Evolutionary conservation across 2,329 filamentous ascomycete species (phyloP).

Genomic region (Teratosphaeriaceae sp.): DNA sequence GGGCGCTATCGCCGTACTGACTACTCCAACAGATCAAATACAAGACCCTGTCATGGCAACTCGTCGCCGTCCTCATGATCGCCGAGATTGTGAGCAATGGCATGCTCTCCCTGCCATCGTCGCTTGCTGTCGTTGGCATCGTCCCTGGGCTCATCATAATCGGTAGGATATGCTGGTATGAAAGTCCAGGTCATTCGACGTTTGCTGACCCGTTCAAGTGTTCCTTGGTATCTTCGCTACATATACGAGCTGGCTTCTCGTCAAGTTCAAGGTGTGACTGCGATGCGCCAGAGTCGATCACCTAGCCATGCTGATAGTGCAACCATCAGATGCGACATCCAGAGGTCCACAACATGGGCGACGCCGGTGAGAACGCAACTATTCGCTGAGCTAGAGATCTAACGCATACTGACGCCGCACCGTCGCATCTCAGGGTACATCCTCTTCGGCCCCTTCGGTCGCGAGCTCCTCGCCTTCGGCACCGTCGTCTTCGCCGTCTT

Average conservation of each 20-base stretch:
- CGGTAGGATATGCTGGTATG: too few species aligned
- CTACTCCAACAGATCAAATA: conserved; percentile 41
- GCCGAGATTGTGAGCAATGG: conserved; percentile 53
- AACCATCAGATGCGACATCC: conserved; percentile 47
- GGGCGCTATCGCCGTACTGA: neutral
- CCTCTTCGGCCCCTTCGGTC: conserved; percentile 24
- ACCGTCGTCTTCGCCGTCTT: conserved; percentile 49
- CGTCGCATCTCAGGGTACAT: conserved; percentile 14
- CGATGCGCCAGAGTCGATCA: too few species aligned
- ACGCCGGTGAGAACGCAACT: conserved; percentile 56
- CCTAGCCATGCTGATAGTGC: too few species aligned
- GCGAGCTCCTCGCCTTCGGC: conserved; percentile 30
- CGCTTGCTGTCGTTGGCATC: conserved; percentile 47
- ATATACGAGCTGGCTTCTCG: conserved; percentile 55
- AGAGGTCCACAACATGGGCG: conserved; percentile 52
- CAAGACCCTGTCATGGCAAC: conserved; percentile 46
- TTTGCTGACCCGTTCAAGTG: too few species aligned
- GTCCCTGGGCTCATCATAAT: conserved; percentile 51
- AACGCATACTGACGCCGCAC: too few species aligned
- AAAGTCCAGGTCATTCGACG: too few species aligned
- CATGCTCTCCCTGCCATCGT: conserved; percentile 49
- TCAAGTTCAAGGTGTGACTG: conserved; percentile 48
- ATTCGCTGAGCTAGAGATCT: neutral
- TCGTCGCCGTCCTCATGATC: conserved; percentile 43
- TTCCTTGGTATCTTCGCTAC: conserved; percentile 50